Evolutionary conservation across 139 green algal species (phyloP).

Genomic region (Chlamydomonas incerta): DNA sequence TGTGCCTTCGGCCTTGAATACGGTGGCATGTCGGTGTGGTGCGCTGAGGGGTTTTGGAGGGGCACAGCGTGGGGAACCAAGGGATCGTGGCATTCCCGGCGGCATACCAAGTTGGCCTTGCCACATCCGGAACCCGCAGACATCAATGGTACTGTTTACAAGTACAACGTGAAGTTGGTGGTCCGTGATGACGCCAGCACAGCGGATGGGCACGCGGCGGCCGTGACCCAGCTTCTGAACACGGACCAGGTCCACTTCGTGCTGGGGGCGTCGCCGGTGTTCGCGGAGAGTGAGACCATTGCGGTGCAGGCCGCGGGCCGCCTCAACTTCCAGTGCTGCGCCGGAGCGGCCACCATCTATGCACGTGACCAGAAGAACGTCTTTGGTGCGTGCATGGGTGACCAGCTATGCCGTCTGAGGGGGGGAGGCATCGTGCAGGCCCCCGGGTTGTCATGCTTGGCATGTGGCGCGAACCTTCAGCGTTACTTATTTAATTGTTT

Average conservation of each 20-base stretch:
- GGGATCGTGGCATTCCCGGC: too few species aligned
- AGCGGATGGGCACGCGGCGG: not conserved
- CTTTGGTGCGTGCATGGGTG: constrained; percentile 4
- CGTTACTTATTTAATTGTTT: too few species aligned
- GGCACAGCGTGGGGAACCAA: too few species aligned
- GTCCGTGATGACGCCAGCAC: constrained; percentile 25
- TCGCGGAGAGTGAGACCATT: not conserved
- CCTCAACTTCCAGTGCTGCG: constrained; percentile 39
- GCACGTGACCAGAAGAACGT: constrained; percentile 5
- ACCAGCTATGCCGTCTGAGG: too few species aligned
- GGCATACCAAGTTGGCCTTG: too few species aligned
- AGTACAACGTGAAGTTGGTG: not conserved
- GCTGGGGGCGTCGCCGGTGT: constrained; percentile 1
- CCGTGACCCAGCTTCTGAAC: not conserved
- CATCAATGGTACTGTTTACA: not conserved
- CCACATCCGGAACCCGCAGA: too few species aligned
- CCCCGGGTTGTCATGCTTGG: too few species aligned
- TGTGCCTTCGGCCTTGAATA: too few species aligned
- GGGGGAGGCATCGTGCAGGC: too few species aligned
- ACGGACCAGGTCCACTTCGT: not conserved
- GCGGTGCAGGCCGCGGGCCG: not conserved
- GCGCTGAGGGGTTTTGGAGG: not conserved
- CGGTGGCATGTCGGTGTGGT: too few species aligned
- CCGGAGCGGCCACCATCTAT: not conserved
- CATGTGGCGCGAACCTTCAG: too few species aligned